These are phyloP conservation scores for Hypoxylon sp. DNA, from an alignment of 2,329 filamentous ascomycete species.

Conservation along the genomic window DNA sequence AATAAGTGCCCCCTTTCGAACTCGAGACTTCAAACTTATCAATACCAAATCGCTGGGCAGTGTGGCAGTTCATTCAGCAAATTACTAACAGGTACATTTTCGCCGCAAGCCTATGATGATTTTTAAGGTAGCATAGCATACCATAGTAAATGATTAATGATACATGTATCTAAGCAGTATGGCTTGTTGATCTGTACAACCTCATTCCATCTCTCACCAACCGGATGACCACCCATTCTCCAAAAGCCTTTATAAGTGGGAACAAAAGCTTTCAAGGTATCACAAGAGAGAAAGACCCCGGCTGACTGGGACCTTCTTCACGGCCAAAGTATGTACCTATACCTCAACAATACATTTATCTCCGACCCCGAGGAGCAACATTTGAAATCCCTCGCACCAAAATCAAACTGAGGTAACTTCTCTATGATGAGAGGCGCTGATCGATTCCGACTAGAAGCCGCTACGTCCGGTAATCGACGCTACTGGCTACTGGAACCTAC, in stretches of 20 bases:
- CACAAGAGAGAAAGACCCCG: conserved; percentile 12
- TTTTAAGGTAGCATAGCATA: not conserved
- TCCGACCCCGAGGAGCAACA: not conserved
- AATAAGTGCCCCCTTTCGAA: too few species aligned
- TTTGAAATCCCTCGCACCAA: conserved; percentile 1
- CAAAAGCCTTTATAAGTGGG: not conserved
- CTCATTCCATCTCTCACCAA: conserved; percentile 18
- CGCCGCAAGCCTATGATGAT: not conserved
- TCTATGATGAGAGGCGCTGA: conserved; percentile 14
- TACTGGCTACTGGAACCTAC: conserved; percentile 30
- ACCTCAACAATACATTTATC: not conserved
- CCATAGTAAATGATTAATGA: not conserved
- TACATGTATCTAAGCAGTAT: not conserved
- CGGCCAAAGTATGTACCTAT: conserved; percentile 10
- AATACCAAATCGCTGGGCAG: too few species aligned
- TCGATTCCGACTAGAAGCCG: conserved; percentile 30
- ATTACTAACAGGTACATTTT: not conserved
- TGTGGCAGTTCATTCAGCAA: not conserved
- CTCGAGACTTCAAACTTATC: too few species aligned
- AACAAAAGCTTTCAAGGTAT: not conserved
- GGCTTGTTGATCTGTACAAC: conserved; percentile 5
- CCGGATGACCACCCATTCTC: conserved; percentile 11
- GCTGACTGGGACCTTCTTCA: conserved; percentile 3
- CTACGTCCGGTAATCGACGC: conserved; percentile 40
- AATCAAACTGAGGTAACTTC: conserved; percentile 13